Conservation (phyloP, 2,329 filamentous ascomycete genomes). For the Colletotrichum theobromicola region DNA sequence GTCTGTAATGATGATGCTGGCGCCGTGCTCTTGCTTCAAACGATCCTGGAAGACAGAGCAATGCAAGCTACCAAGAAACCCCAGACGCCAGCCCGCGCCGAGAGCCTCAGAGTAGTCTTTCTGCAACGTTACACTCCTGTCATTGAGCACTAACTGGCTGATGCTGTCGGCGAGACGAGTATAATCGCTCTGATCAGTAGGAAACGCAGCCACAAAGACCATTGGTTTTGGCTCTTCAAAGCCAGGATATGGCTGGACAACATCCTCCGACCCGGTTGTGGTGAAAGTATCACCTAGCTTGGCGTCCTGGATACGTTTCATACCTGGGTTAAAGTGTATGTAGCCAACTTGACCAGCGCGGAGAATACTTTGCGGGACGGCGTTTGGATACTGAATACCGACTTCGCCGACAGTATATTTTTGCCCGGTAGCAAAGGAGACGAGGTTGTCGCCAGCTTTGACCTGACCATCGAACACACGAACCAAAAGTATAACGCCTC, state of each 20-base stretch:
- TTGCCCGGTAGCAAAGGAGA: slow-evolving; percentile 85
- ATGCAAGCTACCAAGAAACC: slow-evolving; percentile 94
- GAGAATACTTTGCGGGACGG: slow-evolving; percentile 79
- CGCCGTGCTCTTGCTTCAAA: slow-evolving; percentile 90
- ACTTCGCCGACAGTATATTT: slow-evolving; percentile 96
- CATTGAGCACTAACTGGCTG: slow-evolving; percentile 90
- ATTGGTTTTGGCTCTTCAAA: slow-evolving; percentile 98
- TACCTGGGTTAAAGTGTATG: slow-evolving; percentile 95
- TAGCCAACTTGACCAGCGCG: slow-evolving; percentile 96
- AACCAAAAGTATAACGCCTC: slow-evolving; percentile 90
- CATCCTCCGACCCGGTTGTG: slow-evolving; percentile 74
- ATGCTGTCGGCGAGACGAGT: slow-evolving; percentile 91
- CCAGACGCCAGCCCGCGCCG: slow-evolving; percentile 91
- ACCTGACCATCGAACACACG: slow-evolving; percentile 89
- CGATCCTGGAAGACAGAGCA: slow-evolving; percentile 99
- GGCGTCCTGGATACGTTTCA: slow-evolving; percentile 95
- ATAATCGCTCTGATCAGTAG: slow-evolving; percentile 89
- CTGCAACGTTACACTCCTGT: slow-evolving; percentile 89
- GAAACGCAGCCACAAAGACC: slow-evolving; percentile 98
- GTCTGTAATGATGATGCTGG: slow-evolving; percentile 95
- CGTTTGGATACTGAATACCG: slow-evolving; percentile 92
- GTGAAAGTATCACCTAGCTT: slow-evolving; percentile 97
- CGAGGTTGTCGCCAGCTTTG: slow-evolving; percentile 81
- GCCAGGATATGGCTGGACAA: slow-evolving; percentile 82
- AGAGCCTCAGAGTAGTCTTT: slow-evolving; percentile 95